Conservation (phyloP, 2,329 filamentous ascomycete genomes). For the Cladobotryum mycophilum region DNA sequence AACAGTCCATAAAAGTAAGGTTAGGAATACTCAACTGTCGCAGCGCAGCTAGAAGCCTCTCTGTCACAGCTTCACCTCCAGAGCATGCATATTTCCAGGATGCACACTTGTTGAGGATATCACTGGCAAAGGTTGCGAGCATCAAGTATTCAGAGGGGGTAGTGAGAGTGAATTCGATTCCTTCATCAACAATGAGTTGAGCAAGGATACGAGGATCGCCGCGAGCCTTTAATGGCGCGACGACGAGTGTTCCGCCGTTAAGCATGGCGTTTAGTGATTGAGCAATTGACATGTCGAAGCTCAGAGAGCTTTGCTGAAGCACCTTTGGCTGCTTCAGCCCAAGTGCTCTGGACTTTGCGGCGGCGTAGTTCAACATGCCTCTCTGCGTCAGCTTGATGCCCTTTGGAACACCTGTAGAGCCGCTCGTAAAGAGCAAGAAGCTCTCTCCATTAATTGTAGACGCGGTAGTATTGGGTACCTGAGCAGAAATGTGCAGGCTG, state of each 20-base stretch:
- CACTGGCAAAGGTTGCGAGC: background rate
- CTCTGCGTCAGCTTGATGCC: conserved; percentile 30
- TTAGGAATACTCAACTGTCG: background rate
- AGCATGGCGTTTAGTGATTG: conserved; percentile 31
- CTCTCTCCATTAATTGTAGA: conserved; percentile 7
- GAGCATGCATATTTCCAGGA: background rate
- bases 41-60: conserved; percentile 8
- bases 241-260: conserved; percentile 29
- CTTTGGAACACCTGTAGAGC: conserved; percentile 33
- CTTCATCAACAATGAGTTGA: conserved; percentile 22
- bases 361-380: conserved; percentile 21
- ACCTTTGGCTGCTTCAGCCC: conserved; percentile 20
- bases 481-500: conserved; percentile 4
- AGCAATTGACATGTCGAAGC: conserved; percentile 36
- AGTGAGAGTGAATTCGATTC: conserved; percentile 22
- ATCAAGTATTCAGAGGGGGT: background rate
- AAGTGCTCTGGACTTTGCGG: conserved; percentile 14
- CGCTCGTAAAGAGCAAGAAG: conserved; percentile 29
- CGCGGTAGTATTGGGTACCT: too few species aligned
- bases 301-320: conserved; percentile 33
- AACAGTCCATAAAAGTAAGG: conserved; percentile 19
- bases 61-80: background rate
- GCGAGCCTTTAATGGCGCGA: conserved; percentile 23
- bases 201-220: conserved; percentile 21
- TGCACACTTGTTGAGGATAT: background rate